Base-by-base conservation (phyloP, 306 rosid species). In the Pterocarpus santalinus region DNA sequence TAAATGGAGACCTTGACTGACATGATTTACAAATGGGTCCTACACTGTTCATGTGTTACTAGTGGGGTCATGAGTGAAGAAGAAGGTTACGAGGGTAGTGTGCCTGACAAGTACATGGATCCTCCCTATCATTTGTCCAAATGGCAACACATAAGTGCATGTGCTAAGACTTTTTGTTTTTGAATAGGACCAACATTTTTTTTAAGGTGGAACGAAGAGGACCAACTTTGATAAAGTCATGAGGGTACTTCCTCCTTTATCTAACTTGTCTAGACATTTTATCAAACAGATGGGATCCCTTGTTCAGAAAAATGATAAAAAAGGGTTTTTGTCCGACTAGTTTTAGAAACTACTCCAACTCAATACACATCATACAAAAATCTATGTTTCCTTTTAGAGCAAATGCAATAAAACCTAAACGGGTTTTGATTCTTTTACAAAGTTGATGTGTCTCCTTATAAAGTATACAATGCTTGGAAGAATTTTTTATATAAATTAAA, bases 1-100 rank as follows among this genome's bases (percentile, higher is more conserved):
- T 86, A 72, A 72, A 80, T 13, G 71, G 55, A 65, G 56, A 76
- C 76, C 60, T 46, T 76, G 7, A 72, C 36, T 70, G 28, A 5
- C 16, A 28, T 56, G 58, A 69, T 15, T 64, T 43, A 51, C 8
- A 43, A 8, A 16, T 57, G 70, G 84, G 82, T 35, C 79, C 82
- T 8, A 75, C 36, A 0, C 1, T 66, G 52, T 61, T 15, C 52
- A 66, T 56, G 44, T 49, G 41, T 43, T 38, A 66, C 46, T 38
- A 28, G 66, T 83, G 80, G 81, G 73, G 65, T 47, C 81, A 41
- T 0, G 46, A 63, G 49, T 16, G n/a, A 49, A 2, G 30, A 49
- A 7, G 73, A 82, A 61, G 82, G 53, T 62, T 63, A 33, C 41
- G 6, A 43, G 28, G 28, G 28, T 63, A 55, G 65, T 70, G 57